These are phyloP conservation scores for Astragalus membranaceus DNA, from an alignment of 306 rosid genomes.

Conservation along the genomic window DNA sequence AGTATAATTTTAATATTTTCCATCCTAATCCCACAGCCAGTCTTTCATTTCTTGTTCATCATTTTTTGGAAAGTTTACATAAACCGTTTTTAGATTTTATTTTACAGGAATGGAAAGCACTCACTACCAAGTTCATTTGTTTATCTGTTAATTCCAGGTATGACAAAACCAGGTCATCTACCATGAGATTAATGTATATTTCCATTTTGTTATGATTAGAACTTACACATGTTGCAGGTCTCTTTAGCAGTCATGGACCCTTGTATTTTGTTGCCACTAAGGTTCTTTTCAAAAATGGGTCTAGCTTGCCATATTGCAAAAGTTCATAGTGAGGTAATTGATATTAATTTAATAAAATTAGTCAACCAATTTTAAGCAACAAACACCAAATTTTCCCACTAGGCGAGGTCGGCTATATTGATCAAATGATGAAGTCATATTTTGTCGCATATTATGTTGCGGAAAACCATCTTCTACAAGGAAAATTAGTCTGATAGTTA, in stretches of 20 bases:
- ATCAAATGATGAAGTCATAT: background rate
- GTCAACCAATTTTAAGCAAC: background rate
- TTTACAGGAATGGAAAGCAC: conserved; percentile 60
- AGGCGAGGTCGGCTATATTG: background rate
- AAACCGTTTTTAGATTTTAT: conserved; percentile 8
- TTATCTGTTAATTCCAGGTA: conserved; percentile 80
- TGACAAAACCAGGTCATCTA: conserved; percentile 7
- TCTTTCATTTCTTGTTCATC: background rate
- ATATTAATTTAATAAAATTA: background rate
- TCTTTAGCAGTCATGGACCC: conserved; percentile 81
- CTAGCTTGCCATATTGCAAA: conserved; percentile 80
- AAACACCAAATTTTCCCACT: background rate
- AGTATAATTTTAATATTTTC: background rate
- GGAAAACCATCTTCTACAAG: too few species aligned
- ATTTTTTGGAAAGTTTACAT: background rate
- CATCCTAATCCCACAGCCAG: background rate
- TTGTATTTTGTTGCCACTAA: conserved; percentile 76
- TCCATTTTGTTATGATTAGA: background rate
- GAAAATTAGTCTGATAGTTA: too few species aligned
- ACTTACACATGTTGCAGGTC: conserved; percentile 45
- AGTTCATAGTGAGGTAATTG: conserved; percentile 74
- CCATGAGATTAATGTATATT: background rate
- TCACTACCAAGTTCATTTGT: conserved; percentile 64
- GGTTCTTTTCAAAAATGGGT: conserved; percentile 85
- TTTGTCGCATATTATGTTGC: background rate